These are phyloP conservation scores for Endocladia muricata DNA, from an alignment of 31 red algal genomes.

Conservation along the genomic window DNA sequence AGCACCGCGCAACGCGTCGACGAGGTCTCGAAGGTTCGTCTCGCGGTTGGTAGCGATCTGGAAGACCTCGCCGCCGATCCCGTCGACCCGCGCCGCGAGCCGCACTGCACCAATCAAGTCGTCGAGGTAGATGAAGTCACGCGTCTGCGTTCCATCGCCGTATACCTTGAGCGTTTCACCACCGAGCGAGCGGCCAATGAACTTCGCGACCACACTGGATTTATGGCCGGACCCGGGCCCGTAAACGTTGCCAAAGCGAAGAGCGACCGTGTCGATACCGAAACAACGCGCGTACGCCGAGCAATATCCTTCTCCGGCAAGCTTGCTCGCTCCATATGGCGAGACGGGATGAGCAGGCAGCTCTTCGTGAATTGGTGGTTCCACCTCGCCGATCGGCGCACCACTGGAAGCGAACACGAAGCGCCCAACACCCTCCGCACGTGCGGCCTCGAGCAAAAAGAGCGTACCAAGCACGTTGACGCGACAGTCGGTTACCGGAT, in stretches of 20 bases:
- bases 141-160: not conserved
- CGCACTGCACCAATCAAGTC: not conserved
- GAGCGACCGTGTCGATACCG: not conserved
- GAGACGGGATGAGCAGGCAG: not conserved
- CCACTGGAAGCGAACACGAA: slow-evolving; percentile 2
- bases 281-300: not conserved
- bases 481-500: not conserved
- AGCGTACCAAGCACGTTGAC: not conserved
- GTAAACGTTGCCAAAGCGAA: not conserved
- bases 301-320: not conserved
- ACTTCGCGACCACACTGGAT: not conserved
- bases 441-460: not conserved
- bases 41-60: too few species aligned
- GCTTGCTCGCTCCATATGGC: not conserved
- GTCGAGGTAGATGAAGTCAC: not conserved
- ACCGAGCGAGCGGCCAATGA: not conserved
- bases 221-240: not conserved
- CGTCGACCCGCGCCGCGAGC: too few species aligned
- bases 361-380: not conserved
- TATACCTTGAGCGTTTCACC: not conserved
- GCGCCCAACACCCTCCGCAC: not conserved
- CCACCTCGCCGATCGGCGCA: not conserved
- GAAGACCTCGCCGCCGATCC: too few species aligned
- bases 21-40: too few species aligned
- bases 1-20: too few species aligned